These are phyloP conservation scores for Coniferiporia sulphurascens DNA, from an alignment of 1,284 basidiomycete species.

Conservation along the genomic window DNA sequence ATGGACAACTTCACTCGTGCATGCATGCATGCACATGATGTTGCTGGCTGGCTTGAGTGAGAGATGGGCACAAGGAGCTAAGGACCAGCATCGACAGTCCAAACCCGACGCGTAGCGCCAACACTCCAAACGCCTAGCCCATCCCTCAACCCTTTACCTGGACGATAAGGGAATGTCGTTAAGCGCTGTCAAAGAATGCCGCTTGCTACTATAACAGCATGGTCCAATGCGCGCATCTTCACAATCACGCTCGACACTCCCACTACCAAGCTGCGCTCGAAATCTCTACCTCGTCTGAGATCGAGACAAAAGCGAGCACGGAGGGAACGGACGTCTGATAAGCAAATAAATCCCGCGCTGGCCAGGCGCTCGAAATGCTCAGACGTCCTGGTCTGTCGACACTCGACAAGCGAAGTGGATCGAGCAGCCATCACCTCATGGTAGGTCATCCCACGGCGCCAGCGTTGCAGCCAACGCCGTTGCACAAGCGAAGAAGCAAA, in stretches of 20 bases:
- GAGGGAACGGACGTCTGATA: constrained; percentile 1
- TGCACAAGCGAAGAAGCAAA: background rate
- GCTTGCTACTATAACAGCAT: background rate
- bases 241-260: background rate
- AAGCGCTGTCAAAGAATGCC: background rate
- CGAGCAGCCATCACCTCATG: constrained; percentile 1
- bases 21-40: background rate
- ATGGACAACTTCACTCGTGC: background rate
- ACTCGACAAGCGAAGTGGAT: background rate
- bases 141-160: background rate
- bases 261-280: background rate
- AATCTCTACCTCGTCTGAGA: background rate
- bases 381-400: constrained; percentile 1
- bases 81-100: background rate
- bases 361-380: constrained; percentile 13
- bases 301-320: background rate
- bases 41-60: background rate
- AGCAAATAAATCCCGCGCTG: constrained; percentile 8
- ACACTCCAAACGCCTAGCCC: background rate
- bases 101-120: background rate
- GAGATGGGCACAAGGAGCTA: background rate
- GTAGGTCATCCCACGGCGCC: background rate
- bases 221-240: background rate
- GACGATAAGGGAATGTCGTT: background rate
- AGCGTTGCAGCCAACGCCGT: background rate